A percentile compares a stretch with the other conserved stretches of the same genome.
phyloP scores from a whole-genome alignment of 2,329 filamentous ascomycete species.

The Claviceps purpurea region DNA sequence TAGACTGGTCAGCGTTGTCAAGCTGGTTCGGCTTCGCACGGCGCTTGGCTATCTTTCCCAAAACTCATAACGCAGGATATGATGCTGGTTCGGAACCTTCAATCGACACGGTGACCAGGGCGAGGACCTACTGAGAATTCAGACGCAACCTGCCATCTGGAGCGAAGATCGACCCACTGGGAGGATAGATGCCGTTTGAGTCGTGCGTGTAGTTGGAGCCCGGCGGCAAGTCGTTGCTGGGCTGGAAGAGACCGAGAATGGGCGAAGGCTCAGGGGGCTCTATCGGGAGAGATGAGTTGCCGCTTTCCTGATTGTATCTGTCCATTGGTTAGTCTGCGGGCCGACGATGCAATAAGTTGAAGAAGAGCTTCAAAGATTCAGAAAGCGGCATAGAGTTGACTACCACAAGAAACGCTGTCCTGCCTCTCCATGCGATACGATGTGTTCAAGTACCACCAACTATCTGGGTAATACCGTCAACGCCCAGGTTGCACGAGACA shows the following conservation, averaged over 20 bases:
- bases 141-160: constrained; percentile 42
- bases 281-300: constrained; percentile 37
- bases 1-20: constrained; percentile 9
- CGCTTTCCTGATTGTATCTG: constrained; percentile 44
- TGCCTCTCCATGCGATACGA: constrained; percentile 21
- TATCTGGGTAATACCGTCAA: constrained; percentile 30
- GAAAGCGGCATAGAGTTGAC: constrained; percentile 6
- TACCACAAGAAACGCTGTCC: constrained; percentile 23
- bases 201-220: constrained; percentile 37
- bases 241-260: constrained; percentile 38
- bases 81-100: not conserved
- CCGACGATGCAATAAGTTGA: constrained; percentile 6
- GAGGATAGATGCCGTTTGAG: constrained; percentile 32
- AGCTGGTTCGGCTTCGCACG: not conserved
- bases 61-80: not conserved
- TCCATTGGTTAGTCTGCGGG: constrained; percentile 7
- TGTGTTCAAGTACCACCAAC: constrained; percentile 16
- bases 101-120: not conserved
- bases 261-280: constrained; percentile 38
- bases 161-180: constrained; percentile 30
- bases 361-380: constrained; percentile 3
- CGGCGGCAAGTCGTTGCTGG: constrained; percentile 29
- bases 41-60: not conserved
- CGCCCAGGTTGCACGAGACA: constrained; percentile 28
- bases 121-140: constrained; percentile 39